phyloP scores from a whole-genome alignment of 2,329 filamentous ascomycete genomes.

The Amesomyces nigricolor region DNA sequence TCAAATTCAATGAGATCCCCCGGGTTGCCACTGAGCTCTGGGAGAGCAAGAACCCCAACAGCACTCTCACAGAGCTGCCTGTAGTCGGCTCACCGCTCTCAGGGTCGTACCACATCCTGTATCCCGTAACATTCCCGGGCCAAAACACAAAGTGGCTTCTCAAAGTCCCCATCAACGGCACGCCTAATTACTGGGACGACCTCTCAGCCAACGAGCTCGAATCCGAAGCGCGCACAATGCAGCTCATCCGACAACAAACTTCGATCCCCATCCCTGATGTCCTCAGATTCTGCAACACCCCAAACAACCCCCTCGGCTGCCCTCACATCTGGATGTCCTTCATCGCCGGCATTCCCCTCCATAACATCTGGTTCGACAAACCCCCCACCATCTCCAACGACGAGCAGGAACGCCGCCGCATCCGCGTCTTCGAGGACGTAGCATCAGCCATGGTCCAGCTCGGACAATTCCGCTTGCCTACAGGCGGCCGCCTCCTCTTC shows the following conservation, averaged over 20 bases:
- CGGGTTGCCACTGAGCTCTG: not conserved
- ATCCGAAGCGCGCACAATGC: not conserved
- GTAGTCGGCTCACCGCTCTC: not conserved
- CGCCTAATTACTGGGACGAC: not conserved
- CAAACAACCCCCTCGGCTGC: not conserved
- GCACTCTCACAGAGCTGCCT: not conserved
- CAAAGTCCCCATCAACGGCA: not conserved
- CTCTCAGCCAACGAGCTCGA: slow-evolving; percentile 1
- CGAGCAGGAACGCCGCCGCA: not conserved
- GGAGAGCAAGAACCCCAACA: not conserved
- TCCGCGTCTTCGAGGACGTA: not conserved
- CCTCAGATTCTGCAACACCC: not conserved
- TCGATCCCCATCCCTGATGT: not conserved
- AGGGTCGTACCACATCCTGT: not conserved
- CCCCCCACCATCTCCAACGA: not conserved
- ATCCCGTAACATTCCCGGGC: not conserved
- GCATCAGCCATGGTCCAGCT: not conserved
- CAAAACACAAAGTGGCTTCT: not conserved
- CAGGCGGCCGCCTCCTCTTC: not conserved
- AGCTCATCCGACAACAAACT: not conserved
- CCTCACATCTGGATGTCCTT: slow-evolving; percentile 2
- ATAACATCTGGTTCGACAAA: slow-evolving; percentile 1
- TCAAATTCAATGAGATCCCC: not conserved
- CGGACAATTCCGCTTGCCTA: not conserved
- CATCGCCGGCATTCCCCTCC: not conserved